Evolutionary conservation across 352 stramenopile species (phyloP), one percentile per base, ranked within the genome.

Genomic region (Pythium monospermum): DNA sequence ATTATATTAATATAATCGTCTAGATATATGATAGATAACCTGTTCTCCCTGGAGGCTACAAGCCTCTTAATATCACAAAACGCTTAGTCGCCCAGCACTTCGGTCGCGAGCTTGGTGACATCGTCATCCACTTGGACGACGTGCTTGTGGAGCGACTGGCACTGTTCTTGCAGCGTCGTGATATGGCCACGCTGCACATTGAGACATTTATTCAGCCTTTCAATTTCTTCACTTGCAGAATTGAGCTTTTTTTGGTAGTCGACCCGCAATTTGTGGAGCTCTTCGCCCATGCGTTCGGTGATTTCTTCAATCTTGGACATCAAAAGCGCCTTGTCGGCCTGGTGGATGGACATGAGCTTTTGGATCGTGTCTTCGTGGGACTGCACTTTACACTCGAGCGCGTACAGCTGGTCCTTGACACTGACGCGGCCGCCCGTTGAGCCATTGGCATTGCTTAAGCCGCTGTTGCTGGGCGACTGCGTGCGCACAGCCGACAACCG

Each of bases 181-280:
- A 91, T 88, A 51, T 87, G 79, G 28, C 81, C 81, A 26, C 81
- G 81, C 68, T 91, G 78, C 26, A 91, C 78, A 39, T 82, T 89
- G 42, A 90, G 67, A 46, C 78, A 90, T 67, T 90, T 91, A 65
- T 87, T 90, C 49, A 91, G 68, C 22, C 81, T 73, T 48, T 91
- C 81, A 49, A 91, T 90, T 57, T 89, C 81, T 13, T 91, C 78
- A 37, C 76, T 86, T 11, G 81, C 81, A 1, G 74, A 83, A 64
- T 85, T 88, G 57, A 89, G 72, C 59, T 84, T 84, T 63, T 90
- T 89, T 41, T 90, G 76, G 68, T 88, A 86, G 63, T 89, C 78
- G 28, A 87, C 54, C 31, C 73, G 81, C 35, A 89, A 61, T 53
- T 86, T 85, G 59, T 87, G 70, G 28, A 91, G 67, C 49, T 91